Evolutionary conservation across 2,329 filamentous ascomycete genomes (phyloP).

Genomic region (Sarocladiaceae sp.): DNA sequence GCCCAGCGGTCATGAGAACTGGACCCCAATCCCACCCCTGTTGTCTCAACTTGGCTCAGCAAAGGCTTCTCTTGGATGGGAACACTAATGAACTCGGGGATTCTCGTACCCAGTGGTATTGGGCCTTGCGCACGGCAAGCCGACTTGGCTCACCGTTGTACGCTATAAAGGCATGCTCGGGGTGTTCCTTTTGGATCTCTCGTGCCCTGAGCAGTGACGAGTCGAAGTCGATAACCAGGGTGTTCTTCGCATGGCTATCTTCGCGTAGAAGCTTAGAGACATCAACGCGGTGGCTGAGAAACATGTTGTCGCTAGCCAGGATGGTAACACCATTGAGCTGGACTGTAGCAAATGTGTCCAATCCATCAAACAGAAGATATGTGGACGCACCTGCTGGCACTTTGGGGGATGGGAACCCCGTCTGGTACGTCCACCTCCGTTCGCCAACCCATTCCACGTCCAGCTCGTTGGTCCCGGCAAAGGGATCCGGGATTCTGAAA

Average conservation of each 20-base stretch:
- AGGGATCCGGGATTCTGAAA: conserved; percentile 46
- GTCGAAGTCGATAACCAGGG: too few relatives aligned
- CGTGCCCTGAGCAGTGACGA: conserved; percentile 42
- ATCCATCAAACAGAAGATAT: conserved; percentile 44
- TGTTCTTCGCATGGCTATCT: conserved; percentile 39
- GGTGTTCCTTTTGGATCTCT: conserved; percentile 41
- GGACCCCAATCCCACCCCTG: conserved; percentile 66
- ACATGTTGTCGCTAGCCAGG: conserved; percentile 47
- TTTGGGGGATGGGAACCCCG: conserved; percentile 22
- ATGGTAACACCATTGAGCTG: conserved; percentile 41
- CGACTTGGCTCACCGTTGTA: conserved; percentile 36
- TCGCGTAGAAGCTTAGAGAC: conserved; percentile 28
- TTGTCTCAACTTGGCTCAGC: too few relatives aligned
- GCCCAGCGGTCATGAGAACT: conserved; percentile 52
- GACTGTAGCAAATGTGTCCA: conserved; percentile 49
- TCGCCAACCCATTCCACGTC: conserved; percentile 52
- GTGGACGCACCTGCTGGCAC: too few relatives aligned
- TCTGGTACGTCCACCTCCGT: conserved; percentile 51
- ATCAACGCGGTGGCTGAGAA: conserved; percentile 42
- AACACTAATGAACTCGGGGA: too few relatives aligned
- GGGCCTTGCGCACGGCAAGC: conserved; percentile 43
- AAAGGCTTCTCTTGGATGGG: too few relatives aligned
- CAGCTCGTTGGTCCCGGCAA: conserved; percentile 52
- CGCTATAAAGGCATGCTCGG: conserved; percentile 44
- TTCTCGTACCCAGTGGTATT: too few relatives aligned